Evolutionary conservation across 257 asterid genomes (phyloP).

Genomic region (Handroanthus guayacan): DNA sequence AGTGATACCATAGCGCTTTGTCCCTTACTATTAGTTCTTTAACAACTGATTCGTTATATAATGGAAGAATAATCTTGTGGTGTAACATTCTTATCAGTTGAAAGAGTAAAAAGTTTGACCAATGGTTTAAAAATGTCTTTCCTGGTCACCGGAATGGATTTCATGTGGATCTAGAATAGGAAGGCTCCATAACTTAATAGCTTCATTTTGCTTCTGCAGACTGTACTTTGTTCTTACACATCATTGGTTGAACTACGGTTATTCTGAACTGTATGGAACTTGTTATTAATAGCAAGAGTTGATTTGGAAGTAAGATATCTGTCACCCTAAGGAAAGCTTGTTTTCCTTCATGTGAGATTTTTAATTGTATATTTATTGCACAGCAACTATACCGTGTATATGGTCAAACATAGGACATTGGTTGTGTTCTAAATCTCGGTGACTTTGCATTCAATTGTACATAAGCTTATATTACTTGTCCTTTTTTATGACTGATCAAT

Average conservation of each 20-base stretch:
- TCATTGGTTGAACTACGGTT: conserved; percentile 22
- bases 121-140: not conserved
- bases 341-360: not conserved
- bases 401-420: not conserved
- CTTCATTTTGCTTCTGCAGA: not conserved
- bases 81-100: conserved; percentile 31
- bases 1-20: conserved; percentile 31
- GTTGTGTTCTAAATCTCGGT: not conserved
- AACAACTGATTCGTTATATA: conserved; percentile 1
- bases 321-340: not conserved
- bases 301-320: not conserved
- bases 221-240: not conserved
- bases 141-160: conserved; percentile 24
- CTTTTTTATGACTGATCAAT: not conserved
- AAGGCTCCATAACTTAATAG: conserved; percentile 2
- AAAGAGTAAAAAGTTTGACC: not conserved
- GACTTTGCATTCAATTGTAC: not conserved
- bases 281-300: not conserved
- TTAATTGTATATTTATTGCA: not conserved
- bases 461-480: not conserved
- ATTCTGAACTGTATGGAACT: conserved; percentile 5
- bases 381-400: not conserved
- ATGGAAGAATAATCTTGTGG: conserved; percentile 21
- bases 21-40: conserved; percentile 3
- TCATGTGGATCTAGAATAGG: conserved; percentile 4